These are phyloP conservation scores for Akanthomyces uredinophilus DNA, from an alignment of 2,329 filamentous ascomycete species.

Conservation along the genomic window DNA sequence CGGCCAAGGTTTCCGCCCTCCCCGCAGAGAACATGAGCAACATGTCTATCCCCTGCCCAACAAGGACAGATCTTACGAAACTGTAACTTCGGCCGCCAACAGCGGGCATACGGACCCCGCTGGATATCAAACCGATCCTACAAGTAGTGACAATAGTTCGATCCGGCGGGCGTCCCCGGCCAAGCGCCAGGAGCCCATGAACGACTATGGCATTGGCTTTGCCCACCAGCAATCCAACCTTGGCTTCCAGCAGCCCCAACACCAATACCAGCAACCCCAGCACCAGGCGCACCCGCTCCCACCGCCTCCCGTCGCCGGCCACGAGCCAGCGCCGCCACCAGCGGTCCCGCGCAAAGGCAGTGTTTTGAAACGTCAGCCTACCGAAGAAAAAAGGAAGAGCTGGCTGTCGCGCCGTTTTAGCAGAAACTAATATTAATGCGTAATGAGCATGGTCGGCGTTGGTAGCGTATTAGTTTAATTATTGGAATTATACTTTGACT, in stretches of 20 bases:
- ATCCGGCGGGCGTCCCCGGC: conserved; percentile 65
- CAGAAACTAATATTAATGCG: conserved; percentile 38
- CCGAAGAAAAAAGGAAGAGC: conserved; percentile 73
- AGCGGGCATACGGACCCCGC: conserved; percentile 71
- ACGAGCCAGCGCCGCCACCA: conserved; percentile 16
- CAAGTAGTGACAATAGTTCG: conserved; percentile 87
- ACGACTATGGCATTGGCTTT: conserved; percentile 62
- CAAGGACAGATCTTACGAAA: conserved; percentile 81
- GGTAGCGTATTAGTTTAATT: conserved; percentile 22
- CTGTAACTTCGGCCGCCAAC: conserved; percentile 70
- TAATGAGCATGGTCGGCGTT: conserved; percentile 24
- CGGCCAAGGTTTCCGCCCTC: conserved; percentile 27
- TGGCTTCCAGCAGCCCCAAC: conserved; percentile 22
- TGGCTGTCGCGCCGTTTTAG: conserved; percentile 84
- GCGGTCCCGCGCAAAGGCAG: conserved; percentile 26
- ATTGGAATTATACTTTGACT: conserved; percentile 13
- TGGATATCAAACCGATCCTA: conserved; percentile 77
- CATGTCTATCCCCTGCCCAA: conserved; percentile 50
- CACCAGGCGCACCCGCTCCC: conserved; percentile 18
- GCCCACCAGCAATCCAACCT: conserved; percentile 39
- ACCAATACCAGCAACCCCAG: conserved; percentile 13
- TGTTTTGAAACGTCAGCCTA: conserved; percentile 25
- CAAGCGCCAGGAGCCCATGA: conserved; percentile 49
- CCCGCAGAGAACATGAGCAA: conserved; percentile 12
- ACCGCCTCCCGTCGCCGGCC: conserved; percentile 22